phyloP scores from a whole-genome alignment of 2,329 filamentous ascomycete species.

The Neofusicoccum laricinum region DNA sequence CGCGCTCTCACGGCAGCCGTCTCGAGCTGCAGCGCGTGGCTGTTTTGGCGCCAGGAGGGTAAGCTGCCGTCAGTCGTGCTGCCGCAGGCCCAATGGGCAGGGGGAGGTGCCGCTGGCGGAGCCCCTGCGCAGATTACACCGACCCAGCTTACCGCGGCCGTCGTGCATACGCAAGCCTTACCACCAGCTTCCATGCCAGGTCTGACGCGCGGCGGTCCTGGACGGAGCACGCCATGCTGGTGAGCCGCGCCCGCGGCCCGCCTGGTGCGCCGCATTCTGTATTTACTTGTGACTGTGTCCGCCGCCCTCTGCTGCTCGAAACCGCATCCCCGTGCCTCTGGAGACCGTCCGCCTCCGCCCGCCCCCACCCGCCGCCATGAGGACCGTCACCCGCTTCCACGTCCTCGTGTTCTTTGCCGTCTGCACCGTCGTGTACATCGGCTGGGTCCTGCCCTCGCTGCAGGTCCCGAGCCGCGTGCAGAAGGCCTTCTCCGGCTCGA shows the following conservation, averaged over 20 bases:
- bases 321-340: no score
- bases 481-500: slow-evolving; percentile 27
- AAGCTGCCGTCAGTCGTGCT: not conserved
- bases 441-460: slow-evolving; percentile 28
- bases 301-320: not conserved
- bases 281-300: not conserved
- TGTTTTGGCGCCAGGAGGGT: not conserved
- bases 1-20: not conserved
- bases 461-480: slow-evolving; percentile 27
- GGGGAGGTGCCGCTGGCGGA: not conserved
- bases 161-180: slow-evolving; percentile 8
- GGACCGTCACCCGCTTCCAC: slow-evolving; percentile 31
- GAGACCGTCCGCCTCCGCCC: not conserved
- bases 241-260: not conserved
- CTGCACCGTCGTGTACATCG: slow-evolving; percentile 29
- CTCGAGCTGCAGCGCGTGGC: not conserved
- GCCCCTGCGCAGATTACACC: slow-evolving; percentile 2
- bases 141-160: not conserved
- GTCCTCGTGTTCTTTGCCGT: slow-evolving; percentile 25
- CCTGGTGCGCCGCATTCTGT: not conserved
- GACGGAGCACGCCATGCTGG: not conserved
- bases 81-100: not conserved
- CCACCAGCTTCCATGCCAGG: not conserved
- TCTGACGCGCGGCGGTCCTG: slow-evolving; percentile 1
- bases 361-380: slow-evolving; percentile 23